Evolutionary conservation across 495 filamentous ascomycete genomes (phyloP).

Genomic region (Penicillium macrosclerotiorum): DNA sequence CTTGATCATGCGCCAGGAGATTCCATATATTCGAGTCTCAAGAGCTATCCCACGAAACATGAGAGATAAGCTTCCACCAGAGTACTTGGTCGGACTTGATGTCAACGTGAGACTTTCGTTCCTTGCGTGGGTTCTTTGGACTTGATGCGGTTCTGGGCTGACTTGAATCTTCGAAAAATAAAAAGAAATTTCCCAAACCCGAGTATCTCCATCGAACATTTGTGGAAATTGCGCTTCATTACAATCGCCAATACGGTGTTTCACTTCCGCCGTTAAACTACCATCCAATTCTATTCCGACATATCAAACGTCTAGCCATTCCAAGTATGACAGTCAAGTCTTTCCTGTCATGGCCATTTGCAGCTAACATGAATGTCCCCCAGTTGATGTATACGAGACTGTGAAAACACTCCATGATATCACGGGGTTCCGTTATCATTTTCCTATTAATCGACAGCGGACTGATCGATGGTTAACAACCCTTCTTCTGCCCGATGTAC

Average conservation of each 20-base stretch:
- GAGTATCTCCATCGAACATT: conserved; percentile 64
- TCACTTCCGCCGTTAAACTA: conserved; percentile 70
- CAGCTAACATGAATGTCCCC: conserved; percentile 17
- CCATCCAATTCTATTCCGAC: conserved; percentile 62
- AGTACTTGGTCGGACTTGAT: conserved; percentile 57
- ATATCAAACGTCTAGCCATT: conserved; percentile 70
- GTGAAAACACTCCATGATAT: conserved; percentile 57
- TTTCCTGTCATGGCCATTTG: not conserved
- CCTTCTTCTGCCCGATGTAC: conserved; percentile 67
- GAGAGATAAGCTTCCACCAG: conserved; percentile 59
- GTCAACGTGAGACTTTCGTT: conserved; percentile 42
- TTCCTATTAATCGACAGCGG: conserved; percentile 36
- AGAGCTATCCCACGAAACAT: conserved; percentile 61
- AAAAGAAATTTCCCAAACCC: conserved; percentile 39
- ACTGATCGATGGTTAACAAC: conserved; percentile 20
- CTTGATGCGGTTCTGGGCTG: no score
- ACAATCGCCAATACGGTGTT: conserved; percentile 65
- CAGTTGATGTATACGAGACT: conserved; percentile 67
- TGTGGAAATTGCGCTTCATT: conserved; percentile 58
- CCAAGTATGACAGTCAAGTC: conserved; percentile 56
- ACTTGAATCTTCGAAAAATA: no score
- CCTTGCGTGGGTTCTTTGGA: no score
- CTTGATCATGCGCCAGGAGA: conserved; percentile 43
- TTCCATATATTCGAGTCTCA: conserved; percentile 45
- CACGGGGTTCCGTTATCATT: conserved; percentile 56